Percentiles rank a stretch among this genome's conserved stretches.
These are phyloP conservation scores for Suhomyces anneliseae DNA, from an alignment of 1,139 yeast genomes.

Conservation along the genomic window DNA sequence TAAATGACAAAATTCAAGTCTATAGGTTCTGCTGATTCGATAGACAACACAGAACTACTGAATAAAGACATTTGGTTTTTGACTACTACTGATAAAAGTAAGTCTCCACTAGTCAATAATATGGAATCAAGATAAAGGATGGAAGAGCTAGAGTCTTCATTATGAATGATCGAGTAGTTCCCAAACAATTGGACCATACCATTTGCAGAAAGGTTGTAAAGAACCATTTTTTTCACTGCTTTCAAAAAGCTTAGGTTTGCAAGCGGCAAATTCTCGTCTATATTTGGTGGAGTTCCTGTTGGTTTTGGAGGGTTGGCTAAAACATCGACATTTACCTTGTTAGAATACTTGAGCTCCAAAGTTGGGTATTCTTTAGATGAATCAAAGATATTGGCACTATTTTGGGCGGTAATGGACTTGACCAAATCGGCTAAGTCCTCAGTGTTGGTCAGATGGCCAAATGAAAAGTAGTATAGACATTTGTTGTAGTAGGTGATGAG, in stretches of 20 bases:
- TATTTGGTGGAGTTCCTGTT: conserved; percentile 4
- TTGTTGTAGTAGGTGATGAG: conserved; percentile 61
- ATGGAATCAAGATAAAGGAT: conserved; percentile 57
- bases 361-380: conserved; percentile 34
- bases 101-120: conserved; percentile 52
- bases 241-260: conserved; percentile 58
- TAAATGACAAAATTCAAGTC: conserved; percentile 49
- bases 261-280: conserved; percentile 38
- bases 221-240: conserved; percentile 57
- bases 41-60: conserved; percentile 25
- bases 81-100: conserved; percentile 33
- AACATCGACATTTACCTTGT: conserved; percentile 28
- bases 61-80: conserved; percentile 31
- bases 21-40: conserved; percentile 11
- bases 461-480: conserved; percentile 56
- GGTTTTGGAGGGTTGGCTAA: conserved; percentile 28
- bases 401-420: background rate
- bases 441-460: conserved; percentile 31
- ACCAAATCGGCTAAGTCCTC: conserved; percentile 2
- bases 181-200: conserved; percentile 53
- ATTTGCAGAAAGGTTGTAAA: conserved; percentile 44
- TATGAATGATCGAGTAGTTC: conserved; percentile 43
- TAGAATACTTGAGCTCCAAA: conserved; percentile 32
- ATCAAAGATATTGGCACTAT: conserved; percentile 21
- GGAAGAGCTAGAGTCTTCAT: conserved; percentile 17